Evolutionary conservation across 2,329 filamentous ascomycete genomes (phyloP).

Genomic region (Aspergillus proliferans): DNA sequence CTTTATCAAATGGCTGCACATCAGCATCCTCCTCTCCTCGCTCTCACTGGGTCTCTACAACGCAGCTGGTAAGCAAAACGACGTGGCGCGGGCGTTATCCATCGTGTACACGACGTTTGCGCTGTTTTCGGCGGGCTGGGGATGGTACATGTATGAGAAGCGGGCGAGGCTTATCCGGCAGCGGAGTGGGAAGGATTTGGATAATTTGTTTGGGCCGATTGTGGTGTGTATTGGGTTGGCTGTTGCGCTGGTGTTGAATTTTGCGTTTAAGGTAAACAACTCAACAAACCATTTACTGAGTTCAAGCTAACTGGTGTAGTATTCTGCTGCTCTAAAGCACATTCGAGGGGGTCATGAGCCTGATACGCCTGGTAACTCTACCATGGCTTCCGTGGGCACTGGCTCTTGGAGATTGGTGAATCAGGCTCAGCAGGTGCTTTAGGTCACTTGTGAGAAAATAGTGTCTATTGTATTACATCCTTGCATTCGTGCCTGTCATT

Average conservation of each 20-base stretch:
- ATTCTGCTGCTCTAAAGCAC: constrained; percentile 18
- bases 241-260: constrained; percentile 75
- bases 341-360: not conserved
- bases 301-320: constrained; percentile 20
- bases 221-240: constrained; percentile 75
- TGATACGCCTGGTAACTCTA: not conserved
- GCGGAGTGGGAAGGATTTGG: constrained; percentile 86
- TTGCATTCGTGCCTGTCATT: not conserved
- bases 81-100: constrained; percentile 71
- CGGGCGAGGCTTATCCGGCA: constrained; percentile 73
- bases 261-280: constrained; percentile 62
- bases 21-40: constrained; percentile 77
- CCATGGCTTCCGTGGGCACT: not conserved
- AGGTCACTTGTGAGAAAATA: not conserved
- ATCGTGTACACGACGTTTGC: constrained; percentile 77
- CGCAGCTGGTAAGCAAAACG: constrained; percentile 68
- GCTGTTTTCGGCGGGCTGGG: constrained; percentile 78
- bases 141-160: constrained; percentile 73
- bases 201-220: constrained; percentile 78
- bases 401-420: not conserved
- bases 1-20: constrained; percentile 98
- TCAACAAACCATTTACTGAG: not conserved
- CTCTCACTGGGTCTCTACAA: constrained; percentile 83
- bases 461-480: not conserved
- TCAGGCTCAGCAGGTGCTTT: not conserved